Evolutionary conservation across 768 basidiomycete species (phyloP), one percentile per base, ranked within the genome.

Genomic region (Suillus hirtellus): DNA sequence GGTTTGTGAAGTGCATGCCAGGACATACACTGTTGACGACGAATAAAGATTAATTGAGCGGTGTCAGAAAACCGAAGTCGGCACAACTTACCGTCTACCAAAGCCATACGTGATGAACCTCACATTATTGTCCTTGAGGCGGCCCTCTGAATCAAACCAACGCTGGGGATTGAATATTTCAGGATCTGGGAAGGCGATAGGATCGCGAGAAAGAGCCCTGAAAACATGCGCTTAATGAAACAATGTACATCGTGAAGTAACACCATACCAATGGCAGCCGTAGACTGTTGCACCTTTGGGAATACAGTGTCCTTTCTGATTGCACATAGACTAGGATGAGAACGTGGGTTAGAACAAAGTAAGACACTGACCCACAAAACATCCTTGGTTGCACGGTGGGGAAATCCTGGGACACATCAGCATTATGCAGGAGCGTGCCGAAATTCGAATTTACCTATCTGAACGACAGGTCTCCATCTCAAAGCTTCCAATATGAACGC

Each of bases 351-450:
- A 50, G 24, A 8, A 50, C 27, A 12, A 50, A 50, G 27, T 8
- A 50, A 50, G 49, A 17, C 6, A 34, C 60, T 27, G 5, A 85
- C 85, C 83, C 84, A 89, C 24, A 84, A 70, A 47, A 89, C 80
- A 63, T 89, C 87, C 61, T 81, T 83, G 1, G 83, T 89, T 0
- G 87, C 82, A 58, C 81, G 81, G 65, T 89, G 88, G 0, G 84
- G 76, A 58, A 88, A 85, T 0, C 87, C 87, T 69, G 27, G 8
- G 24, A 17, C 24, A 31, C 4, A 63, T 59, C 27, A 47, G 3
- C n/a, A 49, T 19, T 34, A 31, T 64, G 58, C 3, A 60, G n/a
- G 10, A 34, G 7, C 31, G n/a, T 44, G 21, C 14, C 21, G 37
- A 49, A 46, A 12, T 21, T 38, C 47, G 14, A 27, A 12, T 75